Conservation (phyloP, 2,329 filamentous ascomycete species). For the Trichoderma sp. region DNA sequence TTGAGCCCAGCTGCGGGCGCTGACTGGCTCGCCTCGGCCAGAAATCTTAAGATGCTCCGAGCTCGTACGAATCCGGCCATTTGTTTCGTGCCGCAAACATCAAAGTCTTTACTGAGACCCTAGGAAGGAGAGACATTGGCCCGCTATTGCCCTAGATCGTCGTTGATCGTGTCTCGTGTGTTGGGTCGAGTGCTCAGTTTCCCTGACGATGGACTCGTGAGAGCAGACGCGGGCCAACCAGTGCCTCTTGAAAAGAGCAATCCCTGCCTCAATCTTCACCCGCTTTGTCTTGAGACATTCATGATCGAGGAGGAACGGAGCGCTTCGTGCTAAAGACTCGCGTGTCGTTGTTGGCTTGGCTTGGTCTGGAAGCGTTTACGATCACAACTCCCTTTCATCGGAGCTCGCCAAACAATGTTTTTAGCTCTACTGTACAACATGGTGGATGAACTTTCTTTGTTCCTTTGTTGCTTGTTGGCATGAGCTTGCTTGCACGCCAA, state of each 20-base stretch:
- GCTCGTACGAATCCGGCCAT: slow-evolving; percentile 5
- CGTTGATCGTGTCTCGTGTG: slow-evolving; percentile 32
- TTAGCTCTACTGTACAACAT: background rate
- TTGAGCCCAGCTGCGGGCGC: background rate
- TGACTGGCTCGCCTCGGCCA: slow-evolving; percentile 18
- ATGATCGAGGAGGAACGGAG: slow-evolving; percentile 10
- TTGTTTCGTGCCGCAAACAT: slow-evolving; percentile 11
- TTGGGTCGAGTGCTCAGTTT: slow-evolving; percentile 24
- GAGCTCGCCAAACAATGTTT: background rate
- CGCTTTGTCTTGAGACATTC: slow-evolving; percentile 7
- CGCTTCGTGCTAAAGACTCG: background rate
- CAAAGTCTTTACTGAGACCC: background rate
- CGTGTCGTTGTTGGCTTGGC: background rate
- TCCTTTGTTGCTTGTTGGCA: background rate
- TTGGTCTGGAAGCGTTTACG: background rate
- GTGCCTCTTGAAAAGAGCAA: slow-evolving; percentile 12
- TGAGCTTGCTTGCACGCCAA: background rate
- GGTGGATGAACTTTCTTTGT: background rate
- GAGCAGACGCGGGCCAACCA: background rate
- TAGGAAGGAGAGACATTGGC: slow-evolving; percentile 21
- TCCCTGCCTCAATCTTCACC: slow-evolving; percentile 13
- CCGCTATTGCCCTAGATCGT: slow-evolving; percentile 26
- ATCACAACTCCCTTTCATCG: background rate
- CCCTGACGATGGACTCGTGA: slow-evolving; percentile 18
- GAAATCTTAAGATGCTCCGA: background rate